Evolutionary conservation across 2,329 filamentous ascomycete species (phyloP).

Genomic region (Macroventuria anomochaeta): DNA sequence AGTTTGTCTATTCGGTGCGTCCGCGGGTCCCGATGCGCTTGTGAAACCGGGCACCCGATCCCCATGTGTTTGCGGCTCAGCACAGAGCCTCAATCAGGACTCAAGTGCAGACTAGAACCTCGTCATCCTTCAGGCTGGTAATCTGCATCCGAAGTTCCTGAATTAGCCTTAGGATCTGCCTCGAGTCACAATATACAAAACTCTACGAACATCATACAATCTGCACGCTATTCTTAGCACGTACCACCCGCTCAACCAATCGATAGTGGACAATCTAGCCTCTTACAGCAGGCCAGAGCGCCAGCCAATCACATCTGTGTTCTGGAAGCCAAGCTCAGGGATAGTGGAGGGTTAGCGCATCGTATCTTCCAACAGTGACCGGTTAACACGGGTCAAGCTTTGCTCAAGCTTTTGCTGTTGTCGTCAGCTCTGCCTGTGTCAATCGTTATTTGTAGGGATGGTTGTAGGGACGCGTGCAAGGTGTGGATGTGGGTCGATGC

Average conservation of each 20-base stretch:
- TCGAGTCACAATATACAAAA: background rate
- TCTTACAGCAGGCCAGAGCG: background rate
- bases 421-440: slow-evolving; percentile 4
- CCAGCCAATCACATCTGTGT: background rate
- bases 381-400: slow-evolving; percentile 2
- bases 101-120: too few relatives aligned
- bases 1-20: background rate
- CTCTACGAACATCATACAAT: background rate
- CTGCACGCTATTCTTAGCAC: background rate
- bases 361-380: slow-evolving; percentile 1
- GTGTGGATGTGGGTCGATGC: background rate
- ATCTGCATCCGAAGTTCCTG: too few relatives aligned
- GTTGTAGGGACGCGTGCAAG: background rate
- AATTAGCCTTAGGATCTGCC: background rate
- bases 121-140: too few relatives aligned
- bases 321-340: too few relatives aligned
- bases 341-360: background rate
- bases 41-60: background rate
- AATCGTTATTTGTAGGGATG: background rate
- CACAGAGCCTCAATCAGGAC: background rate
- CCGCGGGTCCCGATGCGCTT: background rate
- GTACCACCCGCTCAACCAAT: background rate
- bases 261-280: background rate
- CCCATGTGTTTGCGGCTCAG: background rate
- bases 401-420: slow-evolving; percentile 1